Conservation (phyloP, 768 basidiomycete species). For the Mycena metata region DNA sequence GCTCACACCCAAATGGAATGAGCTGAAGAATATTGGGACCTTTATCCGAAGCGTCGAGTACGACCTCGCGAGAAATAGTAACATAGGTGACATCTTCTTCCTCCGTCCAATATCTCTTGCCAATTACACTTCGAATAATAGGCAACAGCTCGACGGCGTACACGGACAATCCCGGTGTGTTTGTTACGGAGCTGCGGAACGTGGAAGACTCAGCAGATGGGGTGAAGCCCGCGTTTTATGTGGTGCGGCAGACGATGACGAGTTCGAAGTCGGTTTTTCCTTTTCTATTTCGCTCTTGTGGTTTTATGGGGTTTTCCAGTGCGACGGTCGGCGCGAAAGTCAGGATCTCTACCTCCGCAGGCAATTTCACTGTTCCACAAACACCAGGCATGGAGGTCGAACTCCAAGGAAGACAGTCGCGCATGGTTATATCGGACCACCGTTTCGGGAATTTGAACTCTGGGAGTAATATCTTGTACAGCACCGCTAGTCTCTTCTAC, state of each 20-base stretch:
- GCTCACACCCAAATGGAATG: slow-evolving; percentile 30
- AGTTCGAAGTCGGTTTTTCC: slow-evolving; percentile 25
- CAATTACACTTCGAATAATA: slow-evolving; percentile 5
- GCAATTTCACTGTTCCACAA: slow-evolving; percentile 32
- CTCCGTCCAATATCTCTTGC: neutral
- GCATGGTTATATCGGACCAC: slow-evolving; percentile 25
- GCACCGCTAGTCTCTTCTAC: slow-evolving; percentile 33
- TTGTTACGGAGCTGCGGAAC: slow-evolving; percentile 30
- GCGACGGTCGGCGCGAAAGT: slow-evolving; percentile 26
- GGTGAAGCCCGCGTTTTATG: slow-evolving; percentile 26
- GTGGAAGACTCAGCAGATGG: slow-evolving; percentile 5
- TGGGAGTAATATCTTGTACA: slow-evolving; percentile 25
- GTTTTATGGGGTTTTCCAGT: neutral
- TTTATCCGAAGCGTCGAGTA: slow-evolving; percentile 31
- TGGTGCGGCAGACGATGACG: slow-evolving; percentile 23
- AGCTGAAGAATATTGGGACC: slow-evolving; percentile 31
- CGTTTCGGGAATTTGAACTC: slow-evolving; percentile 11
- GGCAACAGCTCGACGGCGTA: slow-evolving; percentile 25
- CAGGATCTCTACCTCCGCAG: slow-evolving; percentile 26
- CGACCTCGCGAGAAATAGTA: slow-evolving; percentile 26
- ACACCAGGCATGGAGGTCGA: slow-evolving; percentile 15
- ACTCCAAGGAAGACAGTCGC: slow-evolving; percentile 28
- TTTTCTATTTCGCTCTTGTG: neutral
- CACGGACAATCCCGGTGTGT: slow-evolving; percentile 26
- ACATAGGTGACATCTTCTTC: slow-evolving; percentile 15